phyloP scores from a whole-genome alignment of 352 stramenopile species.

The Phytophthora rubi region DNA sequence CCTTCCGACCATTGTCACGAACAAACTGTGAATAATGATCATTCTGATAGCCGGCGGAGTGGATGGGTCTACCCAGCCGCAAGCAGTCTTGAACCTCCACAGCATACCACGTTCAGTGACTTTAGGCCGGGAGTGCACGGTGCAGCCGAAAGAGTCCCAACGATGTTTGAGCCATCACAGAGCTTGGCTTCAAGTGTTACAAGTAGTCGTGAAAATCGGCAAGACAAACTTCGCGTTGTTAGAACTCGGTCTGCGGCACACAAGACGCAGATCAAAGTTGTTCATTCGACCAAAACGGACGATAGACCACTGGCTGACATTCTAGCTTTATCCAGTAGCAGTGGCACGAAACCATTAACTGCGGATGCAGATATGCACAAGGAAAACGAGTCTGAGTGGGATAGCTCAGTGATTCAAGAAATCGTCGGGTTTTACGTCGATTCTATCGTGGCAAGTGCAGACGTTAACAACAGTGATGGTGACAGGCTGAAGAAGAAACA shows the following conservation, averaged over 20 bases:
- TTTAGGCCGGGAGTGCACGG: not conserved
- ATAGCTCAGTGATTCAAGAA: constrained; percentile 20
- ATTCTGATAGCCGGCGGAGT: not conserved
- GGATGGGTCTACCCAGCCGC: not conserved
- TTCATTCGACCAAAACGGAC: constrained; percentile 15
- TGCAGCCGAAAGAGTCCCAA: not conserved
- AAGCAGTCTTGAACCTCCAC: not conserved
- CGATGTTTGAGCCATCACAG: constrained; percentile 7
- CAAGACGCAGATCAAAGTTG: constrained; percentile 23
- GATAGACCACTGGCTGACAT: constrained; percentile 28
- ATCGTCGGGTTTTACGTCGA: constrained; percentile 28
- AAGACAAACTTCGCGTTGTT: not conserved
- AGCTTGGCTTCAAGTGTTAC: constrained; percentile 6
- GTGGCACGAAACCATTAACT: not conserved
- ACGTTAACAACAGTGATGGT: not conserved
- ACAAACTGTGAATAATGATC: not conserved
- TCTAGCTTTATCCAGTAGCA: constrained; percentile 14
- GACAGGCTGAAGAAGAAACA: not conserved
- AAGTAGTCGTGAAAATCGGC: not conserved
- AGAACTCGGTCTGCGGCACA: constrained; percentile 8
- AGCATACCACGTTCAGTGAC: not conserved
- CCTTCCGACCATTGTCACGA: not conserved
- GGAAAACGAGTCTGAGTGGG: constrained; percentile 3
- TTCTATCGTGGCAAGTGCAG: not conserved
- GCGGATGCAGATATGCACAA: not conserved